phyloP scores from a whole-genome alignment of 148 eudicot species.

The Oxyria digyna region DNA sequence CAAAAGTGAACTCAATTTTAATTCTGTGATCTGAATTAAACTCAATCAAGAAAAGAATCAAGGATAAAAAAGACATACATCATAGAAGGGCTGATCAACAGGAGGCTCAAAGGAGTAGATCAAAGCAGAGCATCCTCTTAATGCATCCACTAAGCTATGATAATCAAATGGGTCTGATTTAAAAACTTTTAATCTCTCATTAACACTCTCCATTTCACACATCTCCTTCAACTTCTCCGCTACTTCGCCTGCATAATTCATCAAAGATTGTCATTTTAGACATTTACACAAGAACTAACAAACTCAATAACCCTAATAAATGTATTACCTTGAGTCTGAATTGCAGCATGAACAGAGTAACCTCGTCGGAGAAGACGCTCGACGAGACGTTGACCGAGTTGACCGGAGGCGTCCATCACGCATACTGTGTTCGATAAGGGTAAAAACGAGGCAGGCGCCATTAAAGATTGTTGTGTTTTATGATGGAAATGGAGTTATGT shows the following conservation, averaged over 20 bases:
- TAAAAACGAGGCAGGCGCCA: slow-evolving; percentile 31
- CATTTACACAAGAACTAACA: too few species aligned
- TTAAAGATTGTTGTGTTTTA: neutral
- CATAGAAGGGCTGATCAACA: slow-evolving; percentile 26
- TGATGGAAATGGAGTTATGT: neutral
- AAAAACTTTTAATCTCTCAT: slow-evolving; percentile 42
- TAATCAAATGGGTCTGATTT: slow-evolving; percentile 61
- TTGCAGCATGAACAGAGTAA: slow-evolving; percentile 64
- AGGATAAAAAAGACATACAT: neutral
- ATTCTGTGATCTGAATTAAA: too few species aligned
- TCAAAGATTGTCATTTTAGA: too few species aligned
- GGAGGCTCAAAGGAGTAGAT: slow-evolving; percentile 78
- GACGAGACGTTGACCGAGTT: slow-evolving; percentile 48
- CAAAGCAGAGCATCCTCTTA: slow-evolving; percentile 72
- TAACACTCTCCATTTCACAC: slow-evolving; percentile 10
- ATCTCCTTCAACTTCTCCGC: slow-evolving; percentile 8
- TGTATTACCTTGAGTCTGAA: slow-evolving; percentile 24
- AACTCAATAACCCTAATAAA: too few species aligned
- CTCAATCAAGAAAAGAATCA: too few species aligned
- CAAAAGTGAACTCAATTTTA: too few species aligned
- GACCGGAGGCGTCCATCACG: slow-evolving; percentile 83
- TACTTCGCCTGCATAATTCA: slow-evolving; percentile 13
- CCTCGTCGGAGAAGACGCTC: slow-evolving; percentile 53
- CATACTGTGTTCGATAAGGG: slow-evolving; percentile 38
- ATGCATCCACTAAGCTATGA: slow-evolving; percentile 60